Evolutionary conservation across 2,329 filamentous ascomycete species (phyloP).

Genomic region (Talaromyces marneffei): DNA sequence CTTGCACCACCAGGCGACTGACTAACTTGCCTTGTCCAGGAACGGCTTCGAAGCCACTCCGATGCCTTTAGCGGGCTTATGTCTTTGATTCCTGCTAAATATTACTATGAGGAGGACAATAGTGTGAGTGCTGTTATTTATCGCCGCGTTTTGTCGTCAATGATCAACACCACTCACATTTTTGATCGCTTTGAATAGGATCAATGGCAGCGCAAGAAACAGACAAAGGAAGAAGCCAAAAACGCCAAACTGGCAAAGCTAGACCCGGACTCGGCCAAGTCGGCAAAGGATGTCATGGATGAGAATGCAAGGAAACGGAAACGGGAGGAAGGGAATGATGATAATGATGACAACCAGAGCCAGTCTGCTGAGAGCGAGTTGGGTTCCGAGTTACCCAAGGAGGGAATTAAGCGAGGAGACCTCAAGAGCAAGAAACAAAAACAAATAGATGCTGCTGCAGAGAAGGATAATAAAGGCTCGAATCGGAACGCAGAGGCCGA

Average conservation of each 20-base stretch:
- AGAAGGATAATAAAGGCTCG: constrained; percentile 19
- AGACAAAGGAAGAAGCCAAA: constrained; percentile 81
- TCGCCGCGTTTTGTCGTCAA: not conserved
- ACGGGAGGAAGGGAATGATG: constrained; percentile 52
- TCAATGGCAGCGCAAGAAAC: constrained; percentile 93
- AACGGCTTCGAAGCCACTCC: constrained; percentile 49
- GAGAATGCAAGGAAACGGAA: constrained; percentile 78
- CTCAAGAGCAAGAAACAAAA: constrained; percentile 52
- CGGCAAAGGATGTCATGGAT: constrained; percentile 87
- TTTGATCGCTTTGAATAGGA: constrained; percentile 52
- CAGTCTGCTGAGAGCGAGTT: constrained; percentile 44
- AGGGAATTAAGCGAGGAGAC: constrained; percentile 53
- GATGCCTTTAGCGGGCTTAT: constrained; percentile 81
- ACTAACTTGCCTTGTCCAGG: constrained; percentile 34
- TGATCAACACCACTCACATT: not conserved
- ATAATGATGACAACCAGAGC: constrained; percentile 40
- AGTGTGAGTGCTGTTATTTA: constrained; percentile 55
- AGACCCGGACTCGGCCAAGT: constrained; percentile 84
- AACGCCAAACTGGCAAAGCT: constrained; percentile 82
- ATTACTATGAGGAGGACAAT: constrained; percentile 82
- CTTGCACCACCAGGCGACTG: constrained; percentile 40
- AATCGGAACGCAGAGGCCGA: constrained; percentile 25
- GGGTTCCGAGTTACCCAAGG: constrained; percentile 48
- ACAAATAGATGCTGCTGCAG: constrained; percentile 31
- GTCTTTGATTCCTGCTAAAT: constrained; percentile 81